A percentile compares a stretch with the other conserved stretches of the same genome.
These are phyloP conservation scores for Pterothamnion heteromorphum DNA, from an alignment of 31 red algal genomes.

Conservation along the genomic window DNA sequence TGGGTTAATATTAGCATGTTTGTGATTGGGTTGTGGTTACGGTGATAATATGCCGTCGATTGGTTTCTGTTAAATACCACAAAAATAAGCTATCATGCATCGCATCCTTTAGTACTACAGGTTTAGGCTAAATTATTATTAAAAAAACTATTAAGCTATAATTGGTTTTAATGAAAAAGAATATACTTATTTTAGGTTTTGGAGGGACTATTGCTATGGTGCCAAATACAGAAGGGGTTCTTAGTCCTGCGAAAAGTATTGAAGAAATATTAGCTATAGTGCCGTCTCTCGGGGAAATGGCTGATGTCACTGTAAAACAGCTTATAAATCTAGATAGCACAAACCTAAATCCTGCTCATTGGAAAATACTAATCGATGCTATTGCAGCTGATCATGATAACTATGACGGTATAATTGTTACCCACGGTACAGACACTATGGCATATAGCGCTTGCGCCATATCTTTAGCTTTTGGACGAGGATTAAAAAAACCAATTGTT, in stretches of 20 bases:
- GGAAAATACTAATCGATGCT: neutral
- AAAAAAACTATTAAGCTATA: no score
- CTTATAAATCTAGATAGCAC: neutral
- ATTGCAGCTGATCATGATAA: neutral
- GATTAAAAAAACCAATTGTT: conserved; percentile 1
- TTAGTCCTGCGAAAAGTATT: neutral
- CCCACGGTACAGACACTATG: conserved; percentile 10
- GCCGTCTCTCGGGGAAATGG: neutral
- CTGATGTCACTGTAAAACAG: neutral
- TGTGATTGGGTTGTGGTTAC: no score
- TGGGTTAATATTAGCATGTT: no score
- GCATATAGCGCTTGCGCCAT: neutral
- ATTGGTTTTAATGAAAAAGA: neutral
- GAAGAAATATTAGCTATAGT: conserved; percentile 13
- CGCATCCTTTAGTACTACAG: no score
- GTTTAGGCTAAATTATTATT: no score
- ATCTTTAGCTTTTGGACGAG: neutral
- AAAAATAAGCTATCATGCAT: no score
- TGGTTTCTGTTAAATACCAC: no score
- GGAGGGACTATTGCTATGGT: conserved; percentile 3
- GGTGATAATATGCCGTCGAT: no score
- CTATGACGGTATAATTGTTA: conserved; percentile 7
- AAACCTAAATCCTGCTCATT: neutral
- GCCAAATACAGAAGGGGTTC: neutral
- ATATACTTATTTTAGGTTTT: neutral